Conservation (phyloP, 331 rosid species). For the Cydonia oblonga region DNA sequence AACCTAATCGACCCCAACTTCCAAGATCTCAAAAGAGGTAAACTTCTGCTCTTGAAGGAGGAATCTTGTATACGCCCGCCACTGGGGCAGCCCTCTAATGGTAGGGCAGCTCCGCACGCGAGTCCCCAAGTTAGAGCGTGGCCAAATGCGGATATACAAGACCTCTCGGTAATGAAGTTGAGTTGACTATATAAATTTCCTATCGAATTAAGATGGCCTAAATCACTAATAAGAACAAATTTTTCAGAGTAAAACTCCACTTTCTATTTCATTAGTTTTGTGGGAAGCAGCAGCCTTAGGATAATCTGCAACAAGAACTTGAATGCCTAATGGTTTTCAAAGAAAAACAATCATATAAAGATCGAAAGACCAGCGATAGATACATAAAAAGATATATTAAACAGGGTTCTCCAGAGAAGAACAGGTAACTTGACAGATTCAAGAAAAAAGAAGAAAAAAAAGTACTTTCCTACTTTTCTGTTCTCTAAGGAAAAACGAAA, state of each 20-base stretch:
- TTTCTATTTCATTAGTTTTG: background rate
- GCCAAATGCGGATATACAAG: no score
- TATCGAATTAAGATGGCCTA: background rate
- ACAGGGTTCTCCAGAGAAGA: constrained; percentile 47
- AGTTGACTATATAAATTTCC: background rate
- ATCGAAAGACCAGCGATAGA: constrained; percentile 20
- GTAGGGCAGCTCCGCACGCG: no score
- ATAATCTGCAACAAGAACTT: constrained; percentile 15
- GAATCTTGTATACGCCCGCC: no score
- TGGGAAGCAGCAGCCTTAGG: background rate
- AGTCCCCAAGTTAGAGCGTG: no score
- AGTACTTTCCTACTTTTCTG: constrained; percentile 46
- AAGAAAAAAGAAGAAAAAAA: background rate
- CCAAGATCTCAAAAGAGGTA: background rate
- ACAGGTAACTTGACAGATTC: constrained; percentile 25
- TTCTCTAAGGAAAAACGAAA: constrained; percentile 41
- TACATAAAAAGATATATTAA: constrained; percentile 36
- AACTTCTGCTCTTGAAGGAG: background rate
- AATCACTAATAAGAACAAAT: background rate
- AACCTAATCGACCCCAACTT: background rate
- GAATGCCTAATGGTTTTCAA: constrained; percentile 10
- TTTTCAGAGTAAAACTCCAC: background rate
- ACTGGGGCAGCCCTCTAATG: no score
- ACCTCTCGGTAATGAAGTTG: background rate
- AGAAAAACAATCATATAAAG: background rate